Percentiles rank a stretch among this genome's conserved stretches.
phyloP scores from a whole-genome alignment of 2,329 filamentous ascomycete species.

The Xylaria sp. region DNA sequence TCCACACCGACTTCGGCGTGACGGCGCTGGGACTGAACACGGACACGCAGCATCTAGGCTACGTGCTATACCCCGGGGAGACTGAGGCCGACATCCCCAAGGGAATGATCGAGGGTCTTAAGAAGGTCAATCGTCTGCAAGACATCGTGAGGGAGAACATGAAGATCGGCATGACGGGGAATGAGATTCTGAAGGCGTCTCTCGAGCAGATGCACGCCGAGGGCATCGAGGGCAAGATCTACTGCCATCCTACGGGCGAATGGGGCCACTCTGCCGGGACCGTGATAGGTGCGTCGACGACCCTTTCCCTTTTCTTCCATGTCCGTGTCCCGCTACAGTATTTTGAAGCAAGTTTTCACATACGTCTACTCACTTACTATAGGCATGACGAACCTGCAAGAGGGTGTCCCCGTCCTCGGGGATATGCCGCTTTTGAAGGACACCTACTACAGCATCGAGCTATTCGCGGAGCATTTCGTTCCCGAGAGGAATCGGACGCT shows the following conservation, averaged over 20 bases:
- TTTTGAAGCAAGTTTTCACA: background rate
- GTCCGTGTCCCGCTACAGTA: background rate
- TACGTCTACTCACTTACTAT: conserved; percentile 12
- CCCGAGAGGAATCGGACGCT: conserved; percentile 58
- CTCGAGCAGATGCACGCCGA: conserved; percentile 56
- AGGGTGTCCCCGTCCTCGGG: conserved; percentile 58
- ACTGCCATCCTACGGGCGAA: conserved; percentile 62
- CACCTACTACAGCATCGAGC: conserved; percentile 63
- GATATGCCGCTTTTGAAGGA: conserved; percentile 58
- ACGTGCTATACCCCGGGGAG: conserved; percentile 58
- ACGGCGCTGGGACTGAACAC: conserved; percentile 61
- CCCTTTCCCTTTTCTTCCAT: too few relatives aligned
- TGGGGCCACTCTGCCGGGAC: conserved; percentile 63
- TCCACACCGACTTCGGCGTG: conserved; percentile 63
- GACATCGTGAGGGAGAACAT: conserved; percentile 60
- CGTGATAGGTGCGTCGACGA: conserved; percentile 54
- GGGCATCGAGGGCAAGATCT: conserved; percentile 60
- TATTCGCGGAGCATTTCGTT: conserved; percentile 60
- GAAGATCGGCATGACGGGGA: conserved; percentile 57
- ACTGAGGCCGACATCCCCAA: conserved; percentile 55
- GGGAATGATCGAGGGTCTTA: conserved; percentile 56
- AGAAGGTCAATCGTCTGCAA: conserved; percentile 59
- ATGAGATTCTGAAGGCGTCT: conserved; percentile 56
- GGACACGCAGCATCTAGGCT: conserved; percentile 62
- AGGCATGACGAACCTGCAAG: conserved; percentile 64